Evolutionary conservation across 495 filamentous ascomycete genomes (phyloP), one percentile per base, ranked within the genome.

Genomic region (Hypoxylon subgilvum): DNA sequence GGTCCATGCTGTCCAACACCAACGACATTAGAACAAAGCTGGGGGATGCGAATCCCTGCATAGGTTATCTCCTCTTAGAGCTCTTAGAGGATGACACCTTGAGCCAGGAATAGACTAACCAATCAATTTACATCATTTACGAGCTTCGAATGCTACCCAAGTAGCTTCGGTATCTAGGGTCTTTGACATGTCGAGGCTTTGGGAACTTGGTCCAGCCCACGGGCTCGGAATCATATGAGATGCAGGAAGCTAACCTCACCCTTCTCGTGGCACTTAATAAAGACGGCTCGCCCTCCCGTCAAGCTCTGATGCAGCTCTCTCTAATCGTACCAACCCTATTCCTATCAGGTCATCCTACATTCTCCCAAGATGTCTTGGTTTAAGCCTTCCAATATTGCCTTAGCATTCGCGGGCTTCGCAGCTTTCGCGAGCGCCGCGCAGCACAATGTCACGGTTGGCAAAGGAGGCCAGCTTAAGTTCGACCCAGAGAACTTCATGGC

Each of bases 381-480:
- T 16, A 38, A 46, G 13, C 16, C 55, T 41, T 61, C 65, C 17
- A 52, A 60, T 21, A 41, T 69, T 1, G 57, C 68, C 16, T 25
- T 62, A 17, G 57, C 52, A 38, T 55, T 74, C n/a, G 30, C 65
- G 14, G 63, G 72, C 19, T 49, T 69, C 19, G 61, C 68, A 42
- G 54, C 68, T 30, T 16, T 69, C 22, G 69, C 57, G 12, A 53
- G 65, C 18, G 74, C 68, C n/a, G 45, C 60, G 0, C 45, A 70
- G 39, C 63, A 69, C 49, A 28, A 66, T 9, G 72, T 78, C 27
- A 68, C 62, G 2, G 74, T 78, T 6, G 75, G 75, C 17, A 72
- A 74, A 59, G 69, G 61, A 2, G 60, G 67, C 4, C 56, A 69
- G 41, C 63, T 78, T 2, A 65, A 61, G 32, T 78, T 75, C 35